Conservation (phyloP, 495 filamentous ascomycete genomes). For the Xylaria nigripes region DNA sequence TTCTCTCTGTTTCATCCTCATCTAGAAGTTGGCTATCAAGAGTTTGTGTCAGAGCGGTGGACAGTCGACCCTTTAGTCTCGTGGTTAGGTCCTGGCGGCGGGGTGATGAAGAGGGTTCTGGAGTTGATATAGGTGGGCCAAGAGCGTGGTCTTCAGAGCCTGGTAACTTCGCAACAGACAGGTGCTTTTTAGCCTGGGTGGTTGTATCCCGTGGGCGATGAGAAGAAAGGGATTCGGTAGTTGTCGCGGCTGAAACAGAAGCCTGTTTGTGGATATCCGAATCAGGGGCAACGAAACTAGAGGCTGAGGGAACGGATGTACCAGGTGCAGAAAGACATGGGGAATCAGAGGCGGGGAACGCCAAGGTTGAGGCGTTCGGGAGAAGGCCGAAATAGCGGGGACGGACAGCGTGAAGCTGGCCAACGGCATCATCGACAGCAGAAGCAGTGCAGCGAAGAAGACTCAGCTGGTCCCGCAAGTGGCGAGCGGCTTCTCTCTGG, state of each 20-base stretch:
- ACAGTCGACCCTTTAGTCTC: too few species aligned
- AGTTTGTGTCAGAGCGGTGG: neutral
- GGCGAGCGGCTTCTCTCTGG: constrained; percentile 15
- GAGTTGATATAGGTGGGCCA: neutral
- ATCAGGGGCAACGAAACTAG: neutral
- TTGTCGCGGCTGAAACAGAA: neutral
- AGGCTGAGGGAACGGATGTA: neutral
- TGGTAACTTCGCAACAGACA: neutral
- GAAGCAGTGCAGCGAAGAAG: constrained; percentile 17
- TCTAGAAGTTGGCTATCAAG: constrained; percentile 11
- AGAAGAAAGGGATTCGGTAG: neutral
- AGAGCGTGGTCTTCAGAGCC: neutral
- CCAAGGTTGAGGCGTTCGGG: constrained; percentile 19
- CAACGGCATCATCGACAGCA: constrained; percentile 17
- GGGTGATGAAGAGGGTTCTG: neutral
- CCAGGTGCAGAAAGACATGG: constrained; percentile 8
- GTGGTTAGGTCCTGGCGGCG: neutral
- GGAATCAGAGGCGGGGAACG: constrained; percentile 12
- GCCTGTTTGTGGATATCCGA: neutral
- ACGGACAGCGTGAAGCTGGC: constrained; percentile 11
- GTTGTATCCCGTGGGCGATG: neutral
- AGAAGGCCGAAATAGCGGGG: constrained; percentile 21
- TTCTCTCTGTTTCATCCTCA: constrained; percentile 12
- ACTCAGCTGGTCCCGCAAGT: constrained; percentile 17
- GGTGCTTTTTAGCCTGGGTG: neutral